phyloP scores from a whole-genome alignment of 345 rosid species.

The Dipteronia dyeriana region DNA sequence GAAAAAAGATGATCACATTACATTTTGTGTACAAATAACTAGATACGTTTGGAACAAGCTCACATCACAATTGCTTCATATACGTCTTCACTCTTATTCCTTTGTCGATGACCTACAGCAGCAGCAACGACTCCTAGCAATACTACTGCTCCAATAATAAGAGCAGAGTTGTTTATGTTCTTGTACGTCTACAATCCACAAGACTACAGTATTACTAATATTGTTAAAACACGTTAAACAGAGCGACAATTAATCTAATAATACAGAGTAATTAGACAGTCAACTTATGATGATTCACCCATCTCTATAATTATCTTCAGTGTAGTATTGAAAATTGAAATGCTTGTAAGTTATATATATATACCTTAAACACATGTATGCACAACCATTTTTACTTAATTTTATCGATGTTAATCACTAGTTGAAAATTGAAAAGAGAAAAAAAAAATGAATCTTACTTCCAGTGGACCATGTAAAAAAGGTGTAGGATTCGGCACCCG shows the following conservation, averaged over 20 bases:
- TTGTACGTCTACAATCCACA: conserved; percentile 19
- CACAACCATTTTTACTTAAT: background rate
- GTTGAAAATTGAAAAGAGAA: no score
- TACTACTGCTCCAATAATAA: conserved; percentile 25
- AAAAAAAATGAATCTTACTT: conserved; percentile 32
- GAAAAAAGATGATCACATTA: no score
- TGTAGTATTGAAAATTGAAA: background rate
- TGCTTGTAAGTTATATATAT: no score
- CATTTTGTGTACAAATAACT: no score
- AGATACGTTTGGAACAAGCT: background rate
- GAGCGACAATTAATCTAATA: background rate
- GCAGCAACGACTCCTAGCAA: conserved; percentile 31
- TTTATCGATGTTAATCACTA: background rate
- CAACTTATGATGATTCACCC: no score
- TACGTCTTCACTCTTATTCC: conserved; percentile 38
- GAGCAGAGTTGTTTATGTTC: conserved; percentile 12
- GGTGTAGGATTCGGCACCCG: conserved; percentile 35
- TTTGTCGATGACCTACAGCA: conserved; percentile 27
- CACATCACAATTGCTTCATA: conserved; percentile 45
- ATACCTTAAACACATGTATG: background rate
- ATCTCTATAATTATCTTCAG: no score
- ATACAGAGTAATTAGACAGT: no score
- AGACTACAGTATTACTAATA: background rate
- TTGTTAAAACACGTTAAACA: background rate
- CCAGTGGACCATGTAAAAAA: conserved; percentile 14